phyloP scores from a whole-genome alignment of 176 grass and related monocot species.

The Typha latifolia region DNA sequence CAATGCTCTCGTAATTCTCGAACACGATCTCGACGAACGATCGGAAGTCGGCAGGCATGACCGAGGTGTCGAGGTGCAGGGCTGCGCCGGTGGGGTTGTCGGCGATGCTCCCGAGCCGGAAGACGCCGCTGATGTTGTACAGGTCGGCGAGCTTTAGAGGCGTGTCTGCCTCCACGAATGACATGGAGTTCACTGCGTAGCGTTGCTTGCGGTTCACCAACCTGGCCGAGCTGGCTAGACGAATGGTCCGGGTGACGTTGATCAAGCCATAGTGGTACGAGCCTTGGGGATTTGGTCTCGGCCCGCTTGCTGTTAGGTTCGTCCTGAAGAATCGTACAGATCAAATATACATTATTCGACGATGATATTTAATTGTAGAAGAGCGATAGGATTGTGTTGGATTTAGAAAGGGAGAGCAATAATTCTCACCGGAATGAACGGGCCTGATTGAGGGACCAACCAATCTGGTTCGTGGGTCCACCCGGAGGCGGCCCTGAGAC shows the following conservation, averaged over 20 bases:
- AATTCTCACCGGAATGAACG: conserved; percentile 34
- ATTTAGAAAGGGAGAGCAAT: too few species aligned
- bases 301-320: conserved; percentile 82
- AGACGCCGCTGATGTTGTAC: conserved; percentile 70
- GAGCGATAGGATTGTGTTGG: too few species aligned
- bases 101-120: conserved; percentile 39
- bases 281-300: conserved; percentile 82
- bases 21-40: conserved; percentile 72
- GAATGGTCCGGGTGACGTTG: conserved; percentile 63
- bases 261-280: conserved; percentile 88
- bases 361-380: too few species aligned
- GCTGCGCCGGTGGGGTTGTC: conserved; percentile 23
- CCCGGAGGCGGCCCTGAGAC: background rate
- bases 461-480: conserved; percentile 10
- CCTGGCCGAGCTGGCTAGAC: conserved; percentile 47
- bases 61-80: conserved; percentile 34
- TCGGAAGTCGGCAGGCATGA: conserved; percentile 70
- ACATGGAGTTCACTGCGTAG: conserved; percentile 70
- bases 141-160: conserved; percentile 83
- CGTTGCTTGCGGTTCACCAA: conserved; percentile 36
- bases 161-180: conserved; percentile 65
- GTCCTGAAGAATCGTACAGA: conserved; percentile 26
- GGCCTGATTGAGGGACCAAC: conserved; percentile 59
- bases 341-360: background rate
- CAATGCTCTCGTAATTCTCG: conserved; percentile 41